Conservation (phyloP, 164 flowering plant species). For the Brasenia schreberi region DNA sequence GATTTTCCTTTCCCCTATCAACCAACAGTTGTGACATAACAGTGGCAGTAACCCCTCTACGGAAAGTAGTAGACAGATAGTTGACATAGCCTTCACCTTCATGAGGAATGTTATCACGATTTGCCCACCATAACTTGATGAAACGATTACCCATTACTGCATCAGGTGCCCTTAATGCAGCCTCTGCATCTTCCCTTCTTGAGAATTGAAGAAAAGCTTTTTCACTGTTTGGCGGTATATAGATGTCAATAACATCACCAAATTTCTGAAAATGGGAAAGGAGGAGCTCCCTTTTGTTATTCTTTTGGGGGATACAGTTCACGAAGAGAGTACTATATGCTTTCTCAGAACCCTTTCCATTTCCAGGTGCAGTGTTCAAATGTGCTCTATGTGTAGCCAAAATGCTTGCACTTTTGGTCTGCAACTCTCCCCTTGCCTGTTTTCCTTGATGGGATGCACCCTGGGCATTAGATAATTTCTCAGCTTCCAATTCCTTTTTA, state of each 20-base stretch:
- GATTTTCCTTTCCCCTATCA: constrained; percentile 29
- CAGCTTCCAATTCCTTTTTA: constrained; percentile 22
- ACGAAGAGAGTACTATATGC: constrained; percentile 80
- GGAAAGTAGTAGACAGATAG: constrained; percentile 17
- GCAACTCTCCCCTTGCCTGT: constrained; percentile 17
- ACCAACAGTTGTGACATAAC: constrained; percentile 12
- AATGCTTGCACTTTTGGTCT: constrained; percentile 16
- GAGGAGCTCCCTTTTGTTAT: constrained; percentile 63
- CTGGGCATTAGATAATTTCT: constrained; percentile 12
- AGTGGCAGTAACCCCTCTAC: constrained; percentile 15
- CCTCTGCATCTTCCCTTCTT: constrained; percentile 89
- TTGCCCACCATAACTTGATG: constrained; percentile 93
- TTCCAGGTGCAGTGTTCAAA: constrained; percentile 21
- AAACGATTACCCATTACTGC: constrained; percentile 99
- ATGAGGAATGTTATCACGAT: constrained; percentile 68
- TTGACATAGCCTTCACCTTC: constrained; percentile 18
- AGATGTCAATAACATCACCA: constrained; percentile 75
- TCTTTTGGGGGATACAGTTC: constrained; percentile 57
- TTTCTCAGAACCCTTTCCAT: constrained; percentile 44
- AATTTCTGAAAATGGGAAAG: constrained; percentile 74
- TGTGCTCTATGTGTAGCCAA: constrained; percentile 11
- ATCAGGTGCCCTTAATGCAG: constrained; percentile 90
- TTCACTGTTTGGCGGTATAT: constrained; percentile 61
- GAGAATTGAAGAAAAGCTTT: constrained; percentile 87
- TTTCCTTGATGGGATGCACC: constrained; percentile 27